Percentiles rank a stretch among this genome's conserved stretches.
Conservation (phyloP, 768 basidiomycete species). For the Russula vinacea region DNA sequence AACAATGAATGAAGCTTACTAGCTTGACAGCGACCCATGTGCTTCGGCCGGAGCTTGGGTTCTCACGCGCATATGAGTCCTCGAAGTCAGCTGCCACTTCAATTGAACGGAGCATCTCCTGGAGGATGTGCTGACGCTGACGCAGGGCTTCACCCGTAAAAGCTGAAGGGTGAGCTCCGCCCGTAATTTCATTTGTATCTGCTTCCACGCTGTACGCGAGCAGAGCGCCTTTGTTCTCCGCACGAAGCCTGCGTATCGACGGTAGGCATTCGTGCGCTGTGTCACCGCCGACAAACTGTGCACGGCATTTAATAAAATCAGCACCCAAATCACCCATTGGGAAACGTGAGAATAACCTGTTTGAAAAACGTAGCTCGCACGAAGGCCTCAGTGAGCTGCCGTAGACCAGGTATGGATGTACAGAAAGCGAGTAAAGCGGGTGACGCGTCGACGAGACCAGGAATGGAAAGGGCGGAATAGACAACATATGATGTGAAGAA, state of each 20-base stretch:
- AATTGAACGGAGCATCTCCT: conserved; percentile 74
- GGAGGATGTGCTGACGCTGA: conserved; percentile 65
- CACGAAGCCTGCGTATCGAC: conserved; percentile 57
- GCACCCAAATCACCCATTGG: background rate
- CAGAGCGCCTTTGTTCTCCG: conserved; percentile 67
- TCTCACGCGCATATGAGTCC: conserved; percentile 37
- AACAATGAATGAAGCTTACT: conserved; percentile 41
- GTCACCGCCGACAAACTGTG: conserved; percentile 86
- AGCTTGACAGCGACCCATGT: conserved; percentile 89
- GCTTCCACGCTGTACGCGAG: conserved; percentile 88
- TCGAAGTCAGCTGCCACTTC: conserved; percentile 83
- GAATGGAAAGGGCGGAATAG: conserved; percentile 76
- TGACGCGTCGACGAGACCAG: conserved; percentile 70
- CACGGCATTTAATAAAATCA: background rate
- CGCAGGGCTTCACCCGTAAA: conserved; percentile 41
- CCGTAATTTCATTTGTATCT: conserved; percentile 54
- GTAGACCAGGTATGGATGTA: conserved; percentile 58
- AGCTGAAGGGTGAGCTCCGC: conserved; percentile 30
- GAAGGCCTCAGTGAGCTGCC: conserved; percentile 59
- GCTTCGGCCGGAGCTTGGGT: conserved; percentile 41
- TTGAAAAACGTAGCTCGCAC: conserved; percentile 82
- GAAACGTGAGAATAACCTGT: conserved; percentile 49
- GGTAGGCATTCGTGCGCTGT: conserved; percentile 67
- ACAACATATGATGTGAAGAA: conserved; percentile 76
- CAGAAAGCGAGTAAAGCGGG: conserved; percentile 59